Base-by-base conservation (phyloP, 352 stramenopile genomes). In the Phytophthora chlamydospora region DNA sequence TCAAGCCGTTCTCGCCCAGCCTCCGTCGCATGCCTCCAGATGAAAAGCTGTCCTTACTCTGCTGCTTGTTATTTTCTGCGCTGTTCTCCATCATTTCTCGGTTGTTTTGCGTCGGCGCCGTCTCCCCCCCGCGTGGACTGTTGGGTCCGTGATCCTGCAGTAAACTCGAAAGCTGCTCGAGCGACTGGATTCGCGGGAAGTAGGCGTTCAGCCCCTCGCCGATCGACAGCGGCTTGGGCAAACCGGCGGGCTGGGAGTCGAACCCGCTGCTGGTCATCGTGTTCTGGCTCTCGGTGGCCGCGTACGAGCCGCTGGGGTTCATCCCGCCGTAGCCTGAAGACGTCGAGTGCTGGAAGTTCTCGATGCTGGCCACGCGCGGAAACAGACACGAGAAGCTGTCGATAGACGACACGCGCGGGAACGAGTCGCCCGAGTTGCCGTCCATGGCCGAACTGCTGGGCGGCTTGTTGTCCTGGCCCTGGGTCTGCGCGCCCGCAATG, bases 321-420 rank as follows among this genome's bases (percentile, higher is more conserved):
- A 72, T 58, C 8, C 58, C 56, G 14, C 59, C 62, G 16, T 79
- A 83, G 11, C 71, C 65, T 21, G 62, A 69, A 10, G 51, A 68
- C 17, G 68, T 54, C 1, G 62, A 42, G 21, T 69, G 64, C 55
- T 88, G 77, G 48, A 94, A 94, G 62, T 88, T 89, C 46, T 94
- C 85, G 47, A 94, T 85, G 50, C 83, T 92, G 40, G 81, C 85
- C 51, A 94, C 85, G 32, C 85, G 85, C 13, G 85, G 85, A 52
- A 94, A 94, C 11, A 94, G 47, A 27, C 81, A 92, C 38, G 82
- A 90, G 53, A 94, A 94, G 65, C 81, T 91, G 70, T 94, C 85
- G 50, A 94, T 91, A 7, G 83, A 92, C 33, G 85, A 94, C 44
- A 94, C 83, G 29, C 85, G 85, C 29, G 77, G 83, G 31, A 88